Percentiles rank a stretch among this genome's conserved stretches.
Evolutionary conservation across 2,329 filamentous ascomycete genomes (phyloP).

Genomic region (Ambrosiella xylebori): DNA sequence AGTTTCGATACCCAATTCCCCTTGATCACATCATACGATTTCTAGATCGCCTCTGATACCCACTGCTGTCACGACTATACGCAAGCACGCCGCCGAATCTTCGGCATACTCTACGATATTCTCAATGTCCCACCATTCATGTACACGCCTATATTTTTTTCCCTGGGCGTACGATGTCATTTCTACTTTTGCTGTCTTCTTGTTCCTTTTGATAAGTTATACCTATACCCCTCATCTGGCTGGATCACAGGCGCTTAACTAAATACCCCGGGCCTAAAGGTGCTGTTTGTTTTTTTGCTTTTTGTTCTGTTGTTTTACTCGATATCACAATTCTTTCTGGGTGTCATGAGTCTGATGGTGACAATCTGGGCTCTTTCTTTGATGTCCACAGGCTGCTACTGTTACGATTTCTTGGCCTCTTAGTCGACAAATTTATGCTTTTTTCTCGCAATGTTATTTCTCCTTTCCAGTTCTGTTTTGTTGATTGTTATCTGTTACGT

Average conservation of each 20-base stretch:
- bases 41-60: neutral
- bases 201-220: slow-evolving; percentile 13
- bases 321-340: neutral
- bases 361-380: too few relatives aligned
- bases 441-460: slow-evolving; percentile 3
- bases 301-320: neutral
- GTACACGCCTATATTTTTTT: neutral
- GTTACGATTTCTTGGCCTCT: too few relatives aligned
- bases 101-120: neutral
- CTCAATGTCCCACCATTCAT: neutral
- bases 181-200: slow-evolving; percentile 9
- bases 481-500: neutral
- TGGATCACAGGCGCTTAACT: slow-evolving; percentile 13
- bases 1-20: slow-evolving; percentile 16
- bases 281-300: slow-evolving; percentile 4
- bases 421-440: neutral
- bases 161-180: neutral
- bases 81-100: neutral
- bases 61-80: neutral
- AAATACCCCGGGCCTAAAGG: slow-evolving; percentile 12
- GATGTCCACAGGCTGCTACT: too few relatives aligned
- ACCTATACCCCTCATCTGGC: slow-evolving; percentile 12
- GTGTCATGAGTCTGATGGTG: neutral
- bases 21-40: neutral
- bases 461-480: neutral